phyloP scores from a whole-genome alignment of 1,284 basidiomycete genomes.

The Earliella scabrosa region DNA sequence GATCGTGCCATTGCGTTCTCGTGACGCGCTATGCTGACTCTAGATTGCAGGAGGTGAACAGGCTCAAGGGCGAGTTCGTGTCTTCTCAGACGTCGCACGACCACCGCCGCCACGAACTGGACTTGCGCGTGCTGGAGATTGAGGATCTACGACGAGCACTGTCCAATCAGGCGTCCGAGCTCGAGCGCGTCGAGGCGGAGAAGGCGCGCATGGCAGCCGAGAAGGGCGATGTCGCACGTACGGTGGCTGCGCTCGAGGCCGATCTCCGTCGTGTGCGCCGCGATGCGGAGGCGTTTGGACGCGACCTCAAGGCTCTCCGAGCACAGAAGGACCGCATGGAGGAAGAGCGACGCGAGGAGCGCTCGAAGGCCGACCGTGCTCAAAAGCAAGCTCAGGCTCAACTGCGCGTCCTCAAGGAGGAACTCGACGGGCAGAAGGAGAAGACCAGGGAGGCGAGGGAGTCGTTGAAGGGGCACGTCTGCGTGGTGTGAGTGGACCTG shows the following conservation, averaged over 20 bases:
- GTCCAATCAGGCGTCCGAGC: slow-evolving; percentile 62
- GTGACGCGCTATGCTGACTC: background rate
- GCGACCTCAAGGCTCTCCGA: slow-evolving; percentile 70
- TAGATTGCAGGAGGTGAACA: slow-evolving; percentile 53
- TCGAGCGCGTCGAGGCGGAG: slow-evolving; percentile 64
- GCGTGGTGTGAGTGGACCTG: slow-evolving; percentile 43
- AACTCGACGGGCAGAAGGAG: slow-evolving; percentile 62
- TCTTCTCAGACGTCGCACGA: slow-evolving; percentile 71
- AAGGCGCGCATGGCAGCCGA: slow-evolving; percentile 63
- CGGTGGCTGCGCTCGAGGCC: slow-evolving; percentile 64
- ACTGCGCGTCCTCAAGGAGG: slow-evolving; percentile 67
- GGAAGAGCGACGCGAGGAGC: slow-evolving; percentile 53
- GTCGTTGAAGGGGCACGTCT: slow-evolving; percentile 58
- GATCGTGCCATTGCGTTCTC: slow-evolving; percentile 21
- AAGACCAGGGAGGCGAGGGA: slow-evolving; percentile 48
- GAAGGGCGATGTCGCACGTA: slow-evolving; percentile 63
- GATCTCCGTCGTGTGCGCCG: slow-evolving; percentile 72
- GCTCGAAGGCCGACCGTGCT: slow-evolving; percentile 48
- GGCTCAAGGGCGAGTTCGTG: slow-evolving; percentile 62
- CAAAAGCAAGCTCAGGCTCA: slow-evolving; percentile 71
- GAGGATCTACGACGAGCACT: slow-evolving; percentile 71
- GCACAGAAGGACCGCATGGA: slow-evolving; percentile 69
- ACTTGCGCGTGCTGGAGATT: slow-evolving; percentile 70
- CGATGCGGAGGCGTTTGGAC: slow-evolving; percentile 76
- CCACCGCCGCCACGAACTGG: slow-evolving; percentile 70